Percentiles rank a stretch among this genome's conserved stretches.
Conservation (phyloP, 2,329 filamentous ascomycete genomes). For the Cordyceps fumosorosea region DNA sequence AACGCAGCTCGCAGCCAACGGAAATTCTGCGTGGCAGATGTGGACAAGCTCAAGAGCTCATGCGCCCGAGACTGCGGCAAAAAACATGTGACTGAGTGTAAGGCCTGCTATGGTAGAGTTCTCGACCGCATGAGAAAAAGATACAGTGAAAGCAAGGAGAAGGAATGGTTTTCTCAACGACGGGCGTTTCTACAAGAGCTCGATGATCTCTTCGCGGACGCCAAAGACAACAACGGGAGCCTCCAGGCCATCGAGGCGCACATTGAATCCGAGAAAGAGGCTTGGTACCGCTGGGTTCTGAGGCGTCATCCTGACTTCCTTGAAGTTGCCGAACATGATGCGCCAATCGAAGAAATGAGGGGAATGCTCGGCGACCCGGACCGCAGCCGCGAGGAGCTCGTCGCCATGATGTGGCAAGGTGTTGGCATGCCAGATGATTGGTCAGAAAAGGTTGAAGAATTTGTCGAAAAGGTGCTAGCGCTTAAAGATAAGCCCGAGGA, state of each 20-base stretch:
- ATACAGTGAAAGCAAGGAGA: conserved; percentile 28
- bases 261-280: conserved; percentile 44
- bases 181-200: conserved; percentile 44
- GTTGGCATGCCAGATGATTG: conserved; percentile 29
- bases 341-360: conserved; percentile 27
- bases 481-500: conserved; percentile 25
- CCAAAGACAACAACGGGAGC: conserved; percentile 35
- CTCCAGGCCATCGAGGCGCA: conserved; percentile 42
- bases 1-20: conserved; percentile 26
- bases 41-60: conserved; percentile 35
- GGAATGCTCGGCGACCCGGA: conserved; percentile 32
- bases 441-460: conserved; percentile 26
- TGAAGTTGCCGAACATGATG: conserved; percentile 23
- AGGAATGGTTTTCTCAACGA: conserved; percentile 48
- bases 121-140: conserved; percentile 37
- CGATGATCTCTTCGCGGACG: conserved; percentile 42
- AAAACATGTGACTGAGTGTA: conserved; percentile 37
- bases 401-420: conserved; percentile 30
- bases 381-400: conserved; percentile 30
- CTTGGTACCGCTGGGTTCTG: conserved; percentile 45
- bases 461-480: conserved; percentile 27
- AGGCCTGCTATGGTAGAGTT: conserved; percentile 41
- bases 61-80: conserved; percentile 39
- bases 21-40: conserved; percentile 32
- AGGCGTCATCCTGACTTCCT: conserved; percentile 34